Conservation (phyloP, 1,284 basidiomycete genomes). For the Rhodotorula sp. region DNA sequence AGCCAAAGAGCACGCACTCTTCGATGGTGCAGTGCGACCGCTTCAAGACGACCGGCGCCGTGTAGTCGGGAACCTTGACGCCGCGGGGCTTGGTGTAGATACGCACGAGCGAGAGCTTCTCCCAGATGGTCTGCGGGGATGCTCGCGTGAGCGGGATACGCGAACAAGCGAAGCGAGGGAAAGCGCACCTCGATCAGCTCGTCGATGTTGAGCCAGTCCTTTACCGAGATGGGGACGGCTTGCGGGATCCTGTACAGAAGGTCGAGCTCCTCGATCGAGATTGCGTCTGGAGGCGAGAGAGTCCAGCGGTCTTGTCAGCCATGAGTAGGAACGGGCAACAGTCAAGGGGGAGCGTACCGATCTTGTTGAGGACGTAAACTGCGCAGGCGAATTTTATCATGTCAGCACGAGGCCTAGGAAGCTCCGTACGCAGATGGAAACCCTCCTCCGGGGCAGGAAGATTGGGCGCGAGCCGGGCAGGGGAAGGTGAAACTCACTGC, state of each 20-base stretch:
- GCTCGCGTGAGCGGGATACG: neutral
- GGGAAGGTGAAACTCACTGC: neutral
- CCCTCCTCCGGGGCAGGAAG: neutral
- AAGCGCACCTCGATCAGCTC: conserved; percentile 55
- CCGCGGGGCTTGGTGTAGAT: conserved; percentile 91
- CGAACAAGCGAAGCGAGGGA: neutral
- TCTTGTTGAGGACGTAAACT: conserved; percentile 66
- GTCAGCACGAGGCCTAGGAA: no score
- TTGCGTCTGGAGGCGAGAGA: conserved; percentile 56
- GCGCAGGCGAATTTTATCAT: neutral
- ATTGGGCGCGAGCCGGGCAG: neutral
- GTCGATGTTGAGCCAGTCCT: conserved; percentile 95
- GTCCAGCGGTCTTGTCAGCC: neutral
- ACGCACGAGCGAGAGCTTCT: conserved; percentile 80
- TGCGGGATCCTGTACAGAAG: conserved; percentile 87
- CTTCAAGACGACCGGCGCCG: conserved; percentile 64
- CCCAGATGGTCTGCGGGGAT: conserved; percentile 67
- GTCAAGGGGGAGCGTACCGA: conserved; percentile 60
- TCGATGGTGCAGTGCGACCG: conserved; percentile 66
- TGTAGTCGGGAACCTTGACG: conserved; percentile 78
- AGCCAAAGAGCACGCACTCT: conserved; percentile 53
- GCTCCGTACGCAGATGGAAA: neutral
- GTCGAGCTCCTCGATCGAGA: conserved; percentile 98
- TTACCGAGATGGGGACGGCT: conserved; percentile 90
- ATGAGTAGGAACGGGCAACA: neutral